phyloP scores from a whole-genome alignment of 495 filamentous ascomycete genomes.

The Ascodesmis nigricans region DNA sequence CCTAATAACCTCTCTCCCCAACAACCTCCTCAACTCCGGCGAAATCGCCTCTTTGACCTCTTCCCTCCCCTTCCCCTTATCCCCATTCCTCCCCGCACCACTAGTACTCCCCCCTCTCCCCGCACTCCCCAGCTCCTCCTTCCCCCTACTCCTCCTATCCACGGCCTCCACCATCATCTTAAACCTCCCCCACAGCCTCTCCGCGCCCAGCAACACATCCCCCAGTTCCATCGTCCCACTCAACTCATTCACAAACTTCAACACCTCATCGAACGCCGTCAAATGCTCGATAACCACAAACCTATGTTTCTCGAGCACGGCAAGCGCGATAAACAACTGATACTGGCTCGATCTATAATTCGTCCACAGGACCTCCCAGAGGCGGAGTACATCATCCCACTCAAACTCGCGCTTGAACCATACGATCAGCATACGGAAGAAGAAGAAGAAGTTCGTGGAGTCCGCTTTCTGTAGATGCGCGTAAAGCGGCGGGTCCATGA shows the following conservation, averaged over 20 bases:
- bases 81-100: constrained; percentile 9
- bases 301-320: constrained; percentile 87
- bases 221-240: constrained; percentile 78
- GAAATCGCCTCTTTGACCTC: constrained; percentile 33
- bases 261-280: constrained; percentile 83
- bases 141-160: constrained; percentile 43
- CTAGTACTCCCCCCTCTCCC: constrained; percentile 5
- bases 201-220: constrained; percentile 63
- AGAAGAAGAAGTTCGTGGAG: constrained; percentile 97
- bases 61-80: constrained; percentile 20
- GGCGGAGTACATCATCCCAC: constrained; percentile 61
- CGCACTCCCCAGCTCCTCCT: constrained; percentile 14
- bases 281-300: constrained; percentile 88
- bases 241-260: constrained; percentile 97
- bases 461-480: constrained; percentile 73
- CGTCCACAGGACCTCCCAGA: constrained; percentile 93
- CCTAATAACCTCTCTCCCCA: constrained; percentile 42
- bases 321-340: constrained; percentile 82
- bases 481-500: constrained; percentile 91
- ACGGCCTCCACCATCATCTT: constrained; percentile 67
- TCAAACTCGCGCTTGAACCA: constrained; percentile 97
- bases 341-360: constrained; percentile 73
- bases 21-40: constrained; percentile 51
- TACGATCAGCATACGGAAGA: constrained; percentile 93
- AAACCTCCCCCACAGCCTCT: constrained; percentile 71